phyloP scores from a whole-genome alignment of 257 asterid species.

The Nemophila menziesii region DNA sequence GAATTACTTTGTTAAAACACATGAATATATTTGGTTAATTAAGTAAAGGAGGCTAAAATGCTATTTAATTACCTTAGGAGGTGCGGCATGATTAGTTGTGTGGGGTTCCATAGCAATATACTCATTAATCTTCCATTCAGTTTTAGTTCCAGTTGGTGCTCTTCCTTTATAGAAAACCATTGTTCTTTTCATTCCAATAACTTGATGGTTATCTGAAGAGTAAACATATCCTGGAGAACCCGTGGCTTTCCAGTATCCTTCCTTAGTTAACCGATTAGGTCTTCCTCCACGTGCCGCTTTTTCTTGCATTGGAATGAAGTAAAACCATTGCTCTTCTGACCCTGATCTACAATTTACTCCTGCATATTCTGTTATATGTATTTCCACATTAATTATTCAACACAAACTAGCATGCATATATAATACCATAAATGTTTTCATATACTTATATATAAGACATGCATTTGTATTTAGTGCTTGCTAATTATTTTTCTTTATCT shows the following conservation, averaged over 20 bases:
- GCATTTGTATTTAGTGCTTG: too few relatives aligned
- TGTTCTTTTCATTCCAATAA: slow-evolving; percentile 64
- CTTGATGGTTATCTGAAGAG: slow-evolving; percentile 37
- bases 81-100: slow-evolving; percentile 15
- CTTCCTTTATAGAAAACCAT: slow-evolving; percentile 71
- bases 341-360: slow-evolving; percentile 62
- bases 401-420: too few relatives aligned
- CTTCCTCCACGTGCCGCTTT: slow-evolving; percentile 64
- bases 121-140: slow-evolving; percentile 76
- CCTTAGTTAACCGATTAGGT: slow-evolving; percentile 49
- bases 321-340: slow-evolving; percentile 77
- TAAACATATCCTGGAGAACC: slow-evolving; percentile 69
- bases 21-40: too few relatives aligned
- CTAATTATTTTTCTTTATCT: too few relatives aligned
- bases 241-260: slow-evolving; percentile 89
- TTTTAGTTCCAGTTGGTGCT: slow-evolving; percentile 62
- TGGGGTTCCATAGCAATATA: slow-evolving; percentile 51
- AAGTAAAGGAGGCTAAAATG: too few relatives aligned
- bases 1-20: too few relatives aligned
- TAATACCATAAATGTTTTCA: neutral
- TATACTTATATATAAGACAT: too few relatives aligned
- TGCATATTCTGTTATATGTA: slow-evolving; percentile 36
- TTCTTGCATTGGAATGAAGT: slow-evolving; percentile 53
- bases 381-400: too few relatives aligned
- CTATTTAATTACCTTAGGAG: slow-evolving; percentile 55